phyloP scores from a whole-genome alignment of 2,329 filamentous ascomycete genomes.

The Verticillium albo-atrum region DNA sequence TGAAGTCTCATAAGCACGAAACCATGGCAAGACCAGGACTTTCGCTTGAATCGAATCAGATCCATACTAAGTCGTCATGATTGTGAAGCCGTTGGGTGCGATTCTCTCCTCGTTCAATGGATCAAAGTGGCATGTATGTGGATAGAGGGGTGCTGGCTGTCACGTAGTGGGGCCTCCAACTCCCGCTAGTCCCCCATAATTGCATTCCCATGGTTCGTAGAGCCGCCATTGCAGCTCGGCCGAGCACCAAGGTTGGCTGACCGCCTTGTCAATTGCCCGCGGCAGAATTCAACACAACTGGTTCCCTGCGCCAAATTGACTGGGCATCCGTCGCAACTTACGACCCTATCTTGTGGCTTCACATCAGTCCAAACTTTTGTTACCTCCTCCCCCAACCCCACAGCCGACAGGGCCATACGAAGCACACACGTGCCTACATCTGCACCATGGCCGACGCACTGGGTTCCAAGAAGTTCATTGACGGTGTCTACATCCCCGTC shows the following conservation, averaged over 20 bases:
- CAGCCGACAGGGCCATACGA: not conserved
- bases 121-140: no score
- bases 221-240: not conserved
- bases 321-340: not conserved
- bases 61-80: no score
- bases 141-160: no score
- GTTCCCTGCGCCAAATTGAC: not conserved
- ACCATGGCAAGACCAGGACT: no score
- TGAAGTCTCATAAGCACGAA: no score
- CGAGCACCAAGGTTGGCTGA: not conserved
- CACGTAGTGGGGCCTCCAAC: no score
- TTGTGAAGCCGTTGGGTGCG: no score
- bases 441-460: constrained; percentile 29
- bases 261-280: not conserved
- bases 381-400: not conserved
- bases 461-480: constrained; percentile 60
- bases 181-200: constrained; percentile 14
- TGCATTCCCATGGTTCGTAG: no score
- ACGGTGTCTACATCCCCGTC: constrained; percentile 82
- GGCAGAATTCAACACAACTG: not conserved
- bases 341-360: not conserved
- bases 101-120: no score
- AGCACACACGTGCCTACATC: not conserved
- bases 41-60: no score
- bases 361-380: not conserved